These are phyloP conservation scores for Penicillium oxalicum DNA, from an alignment of 2,329 filamentous ascomycete species.

Conservation along the genomic window DNA sequence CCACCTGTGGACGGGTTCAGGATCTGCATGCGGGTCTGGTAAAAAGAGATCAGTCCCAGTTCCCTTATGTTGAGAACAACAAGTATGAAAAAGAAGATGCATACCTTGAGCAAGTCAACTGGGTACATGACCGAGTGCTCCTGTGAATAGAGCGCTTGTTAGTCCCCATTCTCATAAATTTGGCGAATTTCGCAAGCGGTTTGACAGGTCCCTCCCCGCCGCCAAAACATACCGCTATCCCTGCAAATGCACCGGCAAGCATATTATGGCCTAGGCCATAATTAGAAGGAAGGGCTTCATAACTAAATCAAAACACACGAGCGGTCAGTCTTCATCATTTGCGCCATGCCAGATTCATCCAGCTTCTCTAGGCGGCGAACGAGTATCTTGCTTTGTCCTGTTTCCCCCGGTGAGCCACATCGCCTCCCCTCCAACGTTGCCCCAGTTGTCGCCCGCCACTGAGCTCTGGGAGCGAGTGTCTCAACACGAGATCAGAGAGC, in stretches of 20 bases:
- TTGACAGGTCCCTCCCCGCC: neutral
- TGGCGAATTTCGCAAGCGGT: neutral
- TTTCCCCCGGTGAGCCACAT: neutral
- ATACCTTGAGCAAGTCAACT: conserved; percentile 93
- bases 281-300: conserved; percentile 90
- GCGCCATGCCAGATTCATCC: neutral
- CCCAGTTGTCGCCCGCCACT: neutral
- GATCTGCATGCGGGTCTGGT: conserved; percentile 94
- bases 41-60: conserved; percentile 7
- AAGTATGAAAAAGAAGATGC: conserved; percentile 15
- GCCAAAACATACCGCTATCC: conserved; percentile 68
- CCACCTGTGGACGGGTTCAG: conserved; percentile 74
- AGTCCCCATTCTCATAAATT: conserved; percentile 5
- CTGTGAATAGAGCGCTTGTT: conserved; percentile 44
- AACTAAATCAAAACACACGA: conserved; percentile 47
- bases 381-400: neutral
- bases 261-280: conserved; percentile 94
- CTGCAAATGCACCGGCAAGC: conserved; percentile 91
- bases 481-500: neutral
- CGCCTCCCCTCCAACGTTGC: neutral
- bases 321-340: conserved; percentile 17
- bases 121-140: conserved; percentile 99
- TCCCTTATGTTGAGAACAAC: neutral
- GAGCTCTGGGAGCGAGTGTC: neutral
- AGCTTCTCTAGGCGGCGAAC: neutral